Evolutionary conservation across 2,329 filamentous ascomycete genomes (phyloP).

Genomic region (Exophiala viscosa): DNA sequence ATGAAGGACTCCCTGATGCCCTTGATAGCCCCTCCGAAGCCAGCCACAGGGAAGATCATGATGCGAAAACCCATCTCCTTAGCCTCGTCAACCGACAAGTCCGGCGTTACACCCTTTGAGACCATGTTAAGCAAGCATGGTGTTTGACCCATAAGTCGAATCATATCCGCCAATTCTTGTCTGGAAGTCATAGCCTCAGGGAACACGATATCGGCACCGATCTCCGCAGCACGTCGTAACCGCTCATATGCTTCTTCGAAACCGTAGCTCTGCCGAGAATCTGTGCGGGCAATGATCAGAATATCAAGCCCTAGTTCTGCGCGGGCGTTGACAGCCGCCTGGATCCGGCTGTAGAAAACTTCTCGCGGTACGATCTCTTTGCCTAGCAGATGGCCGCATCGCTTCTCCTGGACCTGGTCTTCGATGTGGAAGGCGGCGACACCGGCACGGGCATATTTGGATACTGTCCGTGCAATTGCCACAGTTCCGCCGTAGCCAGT

Average conservation of each 20-base stretch:
- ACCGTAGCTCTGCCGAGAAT: slow-evolving; percentile 33
- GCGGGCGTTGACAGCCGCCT: slow-evolving; percentile 39
- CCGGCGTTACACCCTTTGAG: slow-evolving; percentile 40
- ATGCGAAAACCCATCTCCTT: slow-evolving; percentile 40
- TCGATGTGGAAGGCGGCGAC: slow-evolving; percentile 57
- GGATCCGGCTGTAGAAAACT: slow-evolving; percentile 36
- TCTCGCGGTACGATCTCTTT: slow-evolving; percentile 37
- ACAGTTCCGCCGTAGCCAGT: slow-evolving; percentile 51
- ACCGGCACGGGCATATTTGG: slow-evolving; percentile 50
- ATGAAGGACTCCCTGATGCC: background rate
- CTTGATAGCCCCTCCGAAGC: background rate
- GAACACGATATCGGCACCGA: slow-evolving; percentile 41
- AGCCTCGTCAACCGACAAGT: slow-evolving; percentile 37
- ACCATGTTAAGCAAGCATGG: slow-evolving; percentile 45
- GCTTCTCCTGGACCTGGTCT: slow-evolving; percentile 43
- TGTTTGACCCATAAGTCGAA: slow-evolving; percentile 35
- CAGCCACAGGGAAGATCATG: slow-evolving; percentile 38
- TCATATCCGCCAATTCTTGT: slow-evolving; percentile 34
- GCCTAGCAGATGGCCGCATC: slow-evolving; percentile 40
- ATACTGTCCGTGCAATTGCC: slow-evolving; percentile 48
- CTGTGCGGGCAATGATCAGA: slow-evolving; percentile 44
- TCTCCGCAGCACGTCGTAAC: slow-evolving; percentile 36
- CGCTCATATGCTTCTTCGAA: slow-evolving; percentile 39
- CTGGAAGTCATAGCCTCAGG: slow-evolving; percentile 39
- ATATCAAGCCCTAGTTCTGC: slow-evolving; percentile 36